phyloP scores from a whole-genome alignment of 306 rosid genomes.

The Alnus rubra region DNA sequence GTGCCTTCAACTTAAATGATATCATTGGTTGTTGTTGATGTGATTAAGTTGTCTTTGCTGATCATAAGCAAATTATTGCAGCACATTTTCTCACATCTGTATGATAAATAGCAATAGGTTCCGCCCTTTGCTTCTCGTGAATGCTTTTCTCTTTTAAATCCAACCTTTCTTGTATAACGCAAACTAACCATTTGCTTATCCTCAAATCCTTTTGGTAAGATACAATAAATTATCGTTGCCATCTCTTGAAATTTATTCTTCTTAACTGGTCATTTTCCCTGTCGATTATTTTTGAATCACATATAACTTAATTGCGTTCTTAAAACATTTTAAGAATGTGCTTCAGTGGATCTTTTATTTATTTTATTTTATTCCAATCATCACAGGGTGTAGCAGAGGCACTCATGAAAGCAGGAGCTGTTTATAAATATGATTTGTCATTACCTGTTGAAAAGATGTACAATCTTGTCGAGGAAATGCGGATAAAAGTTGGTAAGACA shows the following conservation, averaged over 20 bases:
- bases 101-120: not conserved
- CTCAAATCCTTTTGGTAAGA: not conserved
- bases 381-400: conserved; percentile 89
- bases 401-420: conserved; percentile 78
- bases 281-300: not conserved
- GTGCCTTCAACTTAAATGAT: not conserved
- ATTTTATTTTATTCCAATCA: not conserved
- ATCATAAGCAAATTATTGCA: not conserved
- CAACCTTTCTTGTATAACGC: not conserved
- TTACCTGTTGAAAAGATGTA: conserved; percentile 80
- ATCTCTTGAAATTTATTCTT: not conserved
- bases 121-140: conserved; percentile 14
- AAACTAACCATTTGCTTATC: not conserved
- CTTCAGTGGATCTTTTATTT: not conserved
- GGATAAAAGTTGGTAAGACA: conserved; percentile 68
- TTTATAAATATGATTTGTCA: conserved; percentile 87
- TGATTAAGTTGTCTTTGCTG: not conserved
- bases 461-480: conserved; percentile 75
- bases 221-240: not conserved
- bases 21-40: not conserved
- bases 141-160: conserved; percentile 9
- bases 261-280: not conserved
- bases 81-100: conserved; percentile 6
- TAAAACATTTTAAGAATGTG: not conserved
- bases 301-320: not conserved